A percentile compares a stretch with the other conserved stretches of the same genome.
phyloP scores from a whole-genome alignment of 306 rosid species.

The Vigna angularis region DNA sequence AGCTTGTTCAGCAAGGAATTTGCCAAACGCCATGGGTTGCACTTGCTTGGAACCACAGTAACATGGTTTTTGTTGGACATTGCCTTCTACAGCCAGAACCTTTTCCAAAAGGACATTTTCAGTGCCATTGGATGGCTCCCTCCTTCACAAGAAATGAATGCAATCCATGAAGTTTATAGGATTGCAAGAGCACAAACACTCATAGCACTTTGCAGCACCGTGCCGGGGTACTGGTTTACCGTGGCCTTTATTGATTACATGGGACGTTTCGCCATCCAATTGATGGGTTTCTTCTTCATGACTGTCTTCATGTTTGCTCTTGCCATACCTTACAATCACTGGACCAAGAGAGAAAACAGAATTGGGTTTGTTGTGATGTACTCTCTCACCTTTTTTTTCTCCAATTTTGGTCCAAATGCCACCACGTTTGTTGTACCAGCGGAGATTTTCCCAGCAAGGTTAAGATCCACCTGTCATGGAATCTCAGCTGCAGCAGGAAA shows the following conservation, averaged over 20 bases:
- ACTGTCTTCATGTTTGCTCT: conserved; percentile 91
- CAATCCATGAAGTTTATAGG: conserved; percentile 68
- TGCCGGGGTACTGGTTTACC: conserved; percentile 95
- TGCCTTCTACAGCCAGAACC: conserved; percentile 89
- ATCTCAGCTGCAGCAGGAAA: conserved; percentile 92
- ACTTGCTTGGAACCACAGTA: conserved; percentile 72
- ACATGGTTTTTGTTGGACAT: conserved; percentile 91
- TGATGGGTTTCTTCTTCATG: conserved; percentile 95
- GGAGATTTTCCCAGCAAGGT: conserved; percentile 88
- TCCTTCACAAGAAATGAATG: conserved; percentile 65
- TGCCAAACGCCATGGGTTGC: conserved; percentile 71
- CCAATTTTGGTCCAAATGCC: conserved; percentile 92
- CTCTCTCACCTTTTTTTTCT: conserved; percentile 81
- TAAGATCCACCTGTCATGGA: conserved; percentile 92
- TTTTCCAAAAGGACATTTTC: conserved; percentile 91
- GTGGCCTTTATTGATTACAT: conserved; percentile 67
- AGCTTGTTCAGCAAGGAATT: conserved; percentile 73
- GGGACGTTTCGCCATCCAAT: conserved; percentile 82
- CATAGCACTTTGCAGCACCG: conserved; percentile 83
- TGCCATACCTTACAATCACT: conserved; percentile 86
- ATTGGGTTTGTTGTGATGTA: conserved; percentile 76
- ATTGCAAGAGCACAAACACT: conserved; percentile 88
- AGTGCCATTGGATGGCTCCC: conserved; percentile 86
- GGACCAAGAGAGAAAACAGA: conserved; percentile 59
- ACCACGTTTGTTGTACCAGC: conserved; percentile 92